phyloP scores from a whole-genome alignment of 2,329 filamentous ascomycete genomes.

The Sclerotinia glacialis region DNA sequence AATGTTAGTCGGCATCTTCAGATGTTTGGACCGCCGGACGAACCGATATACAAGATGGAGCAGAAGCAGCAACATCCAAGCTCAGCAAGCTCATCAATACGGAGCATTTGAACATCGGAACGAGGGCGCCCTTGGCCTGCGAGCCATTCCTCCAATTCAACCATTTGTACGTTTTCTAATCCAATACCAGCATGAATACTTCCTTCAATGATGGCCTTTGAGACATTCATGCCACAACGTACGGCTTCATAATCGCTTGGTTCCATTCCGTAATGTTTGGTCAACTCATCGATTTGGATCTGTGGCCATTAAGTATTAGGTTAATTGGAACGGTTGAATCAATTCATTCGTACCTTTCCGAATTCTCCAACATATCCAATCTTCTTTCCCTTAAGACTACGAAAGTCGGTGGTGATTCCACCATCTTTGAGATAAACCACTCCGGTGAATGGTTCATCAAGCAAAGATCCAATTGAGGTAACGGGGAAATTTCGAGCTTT shows the following conservation, averaged over 20 bases:
- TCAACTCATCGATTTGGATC: conserved; percentile 81
- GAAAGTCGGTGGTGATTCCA: conserved; percentile 73
- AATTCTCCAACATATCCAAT: conserved; percentile 81
- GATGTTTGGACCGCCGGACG: neutral
- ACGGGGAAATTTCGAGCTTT: conserved; percentile 75
- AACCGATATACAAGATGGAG: conserved; percentile 73
- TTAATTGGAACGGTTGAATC: neutral
- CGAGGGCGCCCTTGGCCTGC: conserved; percentile 58
- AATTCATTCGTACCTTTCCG: conserved; percentile 52
- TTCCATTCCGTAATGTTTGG: conserved; percentile 72
- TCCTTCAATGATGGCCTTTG: conserved; percentile 70
- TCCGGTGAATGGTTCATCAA: conserved; percentile 78
- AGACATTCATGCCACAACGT: conserved; percentile 79
- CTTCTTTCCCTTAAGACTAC: conserved; percentile 69
- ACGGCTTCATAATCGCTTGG: conserved; percentile 72
- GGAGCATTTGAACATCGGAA: conserved; percentile 73
- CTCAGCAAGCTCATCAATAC: conserved; percentile 76
- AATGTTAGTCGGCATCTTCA: neutral
- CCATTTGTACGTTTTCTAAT: conserved; percentile 80
- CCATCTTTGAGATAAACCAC: conserved; percentile 73
- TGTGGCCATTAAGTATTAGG: conserved; percentile 35
- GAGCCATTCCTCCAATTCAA: conserved; percentile 77
- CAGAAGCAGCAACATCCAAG: conserved; percentile 84
- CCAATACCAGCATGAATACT: conserved; percentile 73
- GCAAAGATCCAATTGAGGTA: conserved; percentile 67